phyloP scores from a whole-genome alignment of 1,139 yeast genomes.

The Citeromyces siamensis region DNA sequence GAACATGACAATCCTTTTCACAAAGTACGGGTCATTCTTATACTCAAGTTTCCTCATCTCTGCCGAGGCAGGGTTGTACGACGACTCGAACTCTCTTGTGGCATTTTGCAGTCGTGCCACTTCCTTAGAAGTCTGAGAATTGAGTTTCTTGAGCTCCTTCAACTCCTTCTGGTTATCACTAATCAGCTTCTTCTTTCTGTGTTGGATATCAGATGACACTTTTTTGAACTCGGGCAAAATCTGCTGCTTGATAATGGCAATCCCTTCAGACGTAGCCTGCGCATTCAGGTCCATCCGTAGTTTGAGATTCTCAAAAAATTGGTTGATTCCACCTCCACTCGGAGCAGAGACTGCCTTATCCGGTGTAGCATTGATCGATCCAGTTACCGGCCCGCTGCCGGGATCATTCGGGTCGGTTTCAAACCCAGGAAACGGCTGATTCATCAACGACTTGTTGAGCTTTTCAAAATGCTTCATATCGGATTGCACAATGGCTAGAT shows the following conservation, averaged over 20 bases:
- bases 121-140: constrained; percentile 11
- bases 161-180: constrained; percentile 15
- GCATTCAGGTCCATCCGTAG: constrained; percentile 11
- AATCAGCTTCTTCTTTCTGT: constrained; percentile 24
- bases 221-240: constrained; percentile 16
- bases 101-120: constrained; percentile 11
- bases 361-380: constrained; percentile 10
- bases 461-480: constrained; percentile 14
- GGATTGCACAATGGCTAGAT: constrained; percentile 11
- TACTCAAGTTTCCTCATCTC: constrained; percentile 20
- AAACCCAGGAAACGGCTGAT: constrained; percentile 15
- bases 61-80: constrained; percentile 9
- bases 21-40: constrained; percentile 30
- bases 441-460: constrained; percentile 11
- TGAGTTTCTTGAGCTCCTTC: constrained; percentile 13
- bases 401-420: constrained; percentile 14
- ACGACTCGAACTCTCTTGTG: constrained; percentile 9
- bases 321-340: constrained; percentile 10
- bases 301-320: constrained; percentile 14
- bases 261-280: constrained; percentile 11
- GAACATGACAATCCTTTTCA: constrained; percentile 22
- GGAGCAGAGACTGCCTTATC: constrained; percentile 10
- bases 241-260: constrained; percentile 13
- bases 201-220: constrained; percentile 17
- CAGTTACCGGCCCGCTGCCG: constrained; percentile 15